Percentiles rank a stretch among this genome's conserved stretches.
Conservation (phyloP, 2,329 filamentous ascomycete genomes). For the Didymella keratinophila region DNA sequence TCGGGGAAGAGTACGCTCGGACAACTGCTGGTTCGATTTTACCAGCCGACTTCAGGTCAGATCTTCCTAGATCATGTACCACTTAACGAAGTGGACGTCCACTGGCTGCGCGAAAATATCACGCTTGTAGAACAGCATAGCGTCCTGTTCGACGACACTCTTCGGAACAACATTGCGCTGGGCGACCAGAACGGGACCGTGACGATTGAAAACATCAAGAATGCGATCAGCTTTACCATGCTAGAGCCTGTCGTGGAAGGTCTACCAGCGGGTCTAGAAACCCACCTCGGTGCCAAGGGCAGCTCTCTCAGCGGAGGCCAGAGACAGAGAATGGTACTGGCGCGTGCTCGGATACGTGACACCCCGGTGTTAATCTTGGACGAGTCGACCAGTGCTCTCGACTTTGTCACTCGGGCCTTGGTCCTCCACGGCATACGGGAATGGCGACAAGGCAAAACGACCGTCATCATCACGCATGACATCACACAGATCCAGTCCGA, state of each 20-base stretch:
- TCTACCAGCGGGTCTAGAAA: constrained; percentile 76
- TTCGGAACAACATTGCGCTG: constrained; percentile 80
- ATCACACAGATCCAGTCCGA: constrained; percentile 74
- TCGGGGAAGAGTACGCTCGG: constrained; percentile 92
- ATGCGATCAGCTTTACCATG: constrained; percentile 71
- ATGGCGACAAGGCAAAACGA: constrained; percentile 84
- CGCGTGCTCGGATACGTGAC: constrained; percentile 78
- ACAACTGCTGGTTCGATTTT: constrained; percentile 80
- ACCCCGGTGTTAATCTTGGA: constrained; percentile 85
- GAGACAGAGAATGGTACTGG: constrained; percentile 80
- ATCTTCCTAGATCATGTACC: constrained; percentile 73
- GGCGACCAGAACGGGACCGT: constrained; percentile 65
- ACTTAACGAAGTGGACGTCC: constrained; percentile 67
- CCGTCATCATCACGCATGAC: constrained; percentile 93
- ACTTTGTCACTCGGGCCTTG: constrained; percentile 71
- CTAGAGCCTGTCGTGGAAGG: constrained; percentile 71
- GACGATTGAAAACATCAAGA: constrained; percentile 63
- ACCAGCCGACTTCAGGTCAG: constrained; percentile 69
- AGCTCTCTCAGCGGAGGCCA: constrained; percentile 83
- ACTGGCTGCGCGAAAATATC: constrained; percentile 80
- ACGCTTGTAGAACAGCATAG: constrained; percentile 85
- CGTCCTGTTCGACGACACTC: constrained; percentile 80
- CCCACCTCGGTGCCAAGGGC: constrained; percentile 73
- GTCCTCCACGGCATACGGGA: constrained; percentile 77
- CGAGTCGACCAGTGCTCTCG: constrained; percentile 86